These are phyloP conservation scores for Aaosphaeria arxii DNA, from an alignment of 2,329 filamentous ascomycete species.

Conservation along the genomic window DNA sequence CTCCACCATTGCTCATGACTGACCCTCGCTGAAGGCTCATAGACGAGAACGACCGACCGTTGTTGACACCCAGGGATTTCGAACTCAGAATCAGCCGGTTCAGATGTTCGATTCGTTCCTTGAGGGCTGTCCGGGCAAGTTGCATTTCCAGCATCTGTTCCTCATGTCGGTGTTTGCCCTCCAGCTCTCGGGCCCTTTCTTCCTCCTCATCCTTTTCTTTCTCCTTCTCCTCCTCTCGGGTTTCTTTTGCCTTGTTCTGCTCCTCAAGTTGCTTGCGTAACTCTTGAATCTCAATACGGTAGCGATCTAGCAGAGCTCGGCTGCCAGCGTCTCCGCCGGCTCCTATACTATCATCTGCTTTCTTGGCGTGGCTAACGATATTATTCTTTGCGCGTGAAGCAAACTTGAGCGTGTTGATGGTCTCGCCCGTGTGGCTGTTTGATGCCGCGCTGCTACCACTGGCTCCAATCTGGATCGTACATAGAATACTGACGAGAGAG, in stretches of 20 bases:
- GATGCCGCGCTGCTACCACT: conserved; percentile 67
- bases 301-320: conserved; percentile 84
- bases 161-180: conserved; percentile 83
- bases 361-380: conserved; percentile 95
- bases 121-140: conserved; percentile 87
- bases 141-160: conserved; percentile 99
- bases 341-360: conserved; percentile 80
- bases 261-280: conserved; percentile 76
- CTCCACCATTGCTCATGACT: conserved; percentile 37
- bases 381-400: conserved; percentile 96
- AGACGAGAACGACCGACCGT: conserved; percentile 40
- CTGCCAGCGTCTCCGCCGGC: conserved; percentile 79
- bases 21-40: conserved; percentile 40
- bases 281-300: conserved; percentile 87
- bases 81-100: conserved; percentile 94
- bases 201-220: conserved; percentile 67
- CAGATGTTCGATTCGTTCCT: conserved; percentile 95
- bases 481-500: conserved; percentile 94
- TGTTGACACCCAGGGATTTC: conserved; percentile 91
- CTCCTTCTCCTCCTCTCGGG: conserved; percentile 57
- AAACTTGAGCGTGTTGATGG: conserved; percentile 94
- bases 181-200: conserved; percentile 60
- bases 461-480: conserved; percentile 88
- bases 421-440: conserved; percentile 79
- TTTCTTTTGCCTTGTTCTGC: conserved; percentile 61